These are phyloP conservation scores for Linum tenue DNA, from an alignment of 345 rosid genomes.

Conservation along the genomic window DNA sequence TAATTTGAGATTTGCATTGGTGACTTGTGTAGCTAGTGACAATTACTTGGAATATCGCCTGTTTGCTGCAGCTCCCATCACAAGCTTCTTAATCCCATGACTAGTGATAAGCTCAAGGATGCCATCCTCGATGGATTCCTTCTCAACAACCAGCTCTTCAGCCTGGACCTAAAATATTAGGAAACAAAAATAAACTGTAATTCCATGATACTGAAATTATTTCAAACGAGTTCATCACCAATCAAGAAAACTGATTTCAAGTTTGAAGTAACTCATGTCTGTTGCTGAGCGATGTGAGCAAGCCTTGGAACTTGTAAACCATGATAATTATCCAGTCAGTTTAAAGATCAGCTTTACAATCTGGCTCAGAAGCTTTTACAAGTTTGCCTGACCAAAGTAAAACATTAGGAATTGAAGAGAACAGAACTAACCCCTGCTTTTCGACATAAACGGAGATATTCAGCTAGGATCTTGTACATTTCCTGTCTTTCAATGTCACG, in stretches of 20 bases:
- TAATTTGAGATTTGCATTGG: not conserved
- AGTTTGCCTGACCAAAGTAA: too few species aligned
- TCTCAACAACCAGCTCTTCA: conserved; percentile 48
- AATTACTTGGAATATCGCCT: conserved; percentile 49
- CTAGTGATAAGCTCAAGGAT: conserved; percentile 46
- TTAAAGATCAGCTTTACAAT: too few species aligned
- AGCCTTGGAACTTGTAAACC: too few species aligned
- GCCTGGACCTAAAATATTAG: conserved; percentile 46
- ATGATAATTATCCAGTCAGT: too few species aligned
- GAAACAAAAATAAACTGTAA: too few species aligned
- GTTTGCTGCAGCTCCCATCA: conserved; percentile 87
- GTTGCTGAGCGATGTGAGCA: too few species aligned
- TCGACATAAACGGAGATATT: conserved; percentile 43
- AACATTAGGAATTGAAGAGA: conserved; percentile 2
- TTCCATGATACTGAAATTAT: not conserved
- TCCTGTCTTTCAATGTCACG: conserved; percentile 51
- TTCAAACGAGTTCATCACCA: not conserved
- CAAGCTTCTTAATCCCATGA: conserved; percentile 61
- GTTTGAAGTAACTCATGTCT: too few species aligned
- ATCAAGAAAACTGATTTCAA: not conserved
- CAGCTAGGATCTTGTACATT: conserved; percentile 42
- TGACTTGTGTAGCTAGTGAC: not conserved
- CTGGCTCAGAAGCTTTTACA: too few species aligned
- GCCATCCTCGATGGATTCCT: conserved; percentile 53
- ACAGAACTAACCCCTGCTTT: conserved; percentile 45